A percentile compares a stretch with the other conserved stretches of the same genome.
Conservation (phyloP, 805 yeast species). For the Cyberlindnera xylosilytica region DNA sequence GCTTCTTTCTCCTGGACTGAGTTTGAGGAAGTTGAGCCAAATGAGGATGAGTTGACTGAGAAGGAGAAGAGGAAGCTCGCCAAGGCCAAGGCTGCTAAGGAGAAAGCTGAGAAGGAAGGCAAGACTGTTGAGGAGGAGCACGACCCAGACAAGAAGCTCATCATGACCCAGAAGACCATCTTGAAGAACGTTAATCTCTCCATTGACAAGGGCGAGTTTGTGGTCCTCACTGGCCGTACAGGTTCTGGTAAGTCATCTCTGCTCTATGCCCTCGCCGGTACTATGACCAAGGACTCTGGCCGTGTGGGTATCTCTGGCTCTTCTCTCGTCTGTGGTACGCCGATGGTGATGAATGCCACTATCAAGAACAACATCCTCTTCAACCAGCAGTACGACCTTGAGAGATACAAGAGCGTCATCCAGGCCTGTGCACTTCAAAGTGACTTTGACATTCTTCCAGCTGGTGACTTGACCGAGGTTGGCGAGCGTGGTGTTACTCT, state of each 20-base stretch:
- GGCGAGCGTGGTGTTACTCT: constrained; percentile 83
- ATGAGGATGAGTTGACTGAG: neutral
- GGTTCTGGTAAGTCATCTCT: constrained; percentile 81
- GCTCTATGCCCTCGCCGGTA: constrained; percentile 66
- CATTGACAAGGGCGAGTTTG: constrained; percentile 62
- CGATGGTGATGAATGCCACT: constrained; percentile 82
- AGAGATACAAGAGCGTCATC: constrained; percentile 50
- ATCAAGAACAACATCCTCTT: constrained; percentile 70
- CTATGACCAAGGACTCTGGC: constrained; percentile 49
- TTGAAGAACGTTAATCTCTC: constrained; percentile 46
- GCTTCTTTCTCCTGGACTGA: constrained; percentile 68
- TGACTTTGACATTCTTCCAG: constrained; percentile 63
- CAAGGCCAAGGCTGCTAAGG: neutral
- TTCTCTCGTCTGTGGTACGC: constrained; percentile 54
- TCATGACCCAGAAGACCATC: constrained; percentile 5
- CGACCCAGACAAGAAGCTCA: neutral
- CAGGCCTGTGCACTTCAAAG: constrained; percentile 59
- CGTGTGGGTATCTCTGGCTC: constrained; percentile 51
- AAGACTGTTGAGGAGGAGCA: constrained; percentile 3
- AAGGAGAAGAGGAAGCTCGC: neutral
- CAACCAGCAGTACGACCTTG: constrained; percentile 52
- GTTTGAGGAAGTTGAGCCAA: constrained; percentile 19
- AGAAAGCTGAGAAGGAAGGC: neutral
- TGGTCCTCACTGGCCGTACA: constrained; percentile 74
- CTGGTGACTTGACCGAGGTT: constrained; percentile 73